A percentile compares a stretch with the other conserved stretches of the same genome.
Conservation (phyloP, 2,329 filamentous ascomycete species). For the Aspergillus costaricaensis region DNA sequence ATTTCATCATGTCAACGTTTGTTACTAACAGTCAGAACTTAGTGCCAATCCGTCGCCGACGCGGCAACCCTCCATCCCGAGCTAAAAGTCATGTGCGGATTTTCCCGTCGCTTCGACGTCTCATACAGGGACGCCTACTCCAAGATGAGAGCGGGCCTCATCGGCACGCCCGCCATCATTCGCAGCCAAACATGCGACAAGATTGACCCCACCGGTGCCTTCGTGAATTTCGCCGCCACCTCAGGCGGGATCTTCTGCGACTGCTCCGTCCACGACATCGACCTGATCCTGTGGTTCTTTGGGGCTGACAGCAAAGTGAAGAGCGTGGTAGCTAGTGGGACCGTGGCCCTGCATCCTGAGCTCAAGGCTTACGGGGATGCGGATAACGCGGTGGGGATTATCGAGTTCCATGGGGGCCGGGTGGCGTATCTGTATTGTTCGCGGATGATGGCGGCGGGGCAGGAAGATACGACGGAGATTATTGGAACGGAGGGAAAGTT, state of each 20-base stretch:
- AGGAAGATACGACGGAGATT: slow-evolving; percentile 68
- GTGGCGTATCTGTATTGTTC: slow-evolving; percentile 65
- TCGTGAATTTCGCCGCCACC: slow-evolving; percentile 66
- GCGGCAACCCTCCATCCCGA: slow-evolving; percentile 57
- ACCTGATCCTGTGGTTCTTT: slow-evolving; percentile 65
- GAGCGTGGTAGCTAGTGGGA: slow-evolving; percentile 57
- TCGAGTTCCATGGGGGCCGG: slow-evolving; percentile 66
- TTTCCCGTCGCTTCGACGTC: slow-evolving; percentile 66
- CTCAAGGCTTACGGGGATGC: slow-evolving; percentile 59
- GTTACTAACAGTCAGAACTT: neutral
- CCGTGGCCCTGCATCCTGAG: slow-evolving; percentile 60
- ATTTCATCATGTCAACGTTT: too few relatives aligned
- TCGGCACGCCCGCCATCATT: slow-evolving; percentile 62
- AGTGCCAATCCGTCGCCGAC: slow-evolving; percentile 63
- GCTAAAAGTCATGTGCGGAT: slow-evolving; percentile 68
- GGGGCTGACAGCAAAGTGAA: slow-evolving; percentile 57
- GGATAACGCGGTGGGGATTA: slow-evolving; percentile 64
- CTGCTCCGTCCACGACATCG: slow-evolving; percentile 70
- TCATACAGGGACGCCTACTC: slow-evolving; percentile 63
- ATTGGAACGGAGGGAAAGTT: slow-evolving; percentile 67
- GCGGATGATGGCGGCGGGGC: slow-evolving; percentile 68
- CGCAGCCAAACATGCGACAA: slow-evolving; percentile 69
- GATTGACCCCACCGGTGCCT: slow-evolving; percentile 65
- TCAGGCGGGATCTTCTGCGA: slow-evolving; percentile 70
- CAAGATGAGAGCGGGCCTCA: slow-evolving; percentile 56